Percentiles rank a stretch among this genome's conserved stretches.
Evolutionary conservation across 2,329 filamentous ascomycete genomes (phyloP).

Genomic region (Claviceps cyperi): DNA sequence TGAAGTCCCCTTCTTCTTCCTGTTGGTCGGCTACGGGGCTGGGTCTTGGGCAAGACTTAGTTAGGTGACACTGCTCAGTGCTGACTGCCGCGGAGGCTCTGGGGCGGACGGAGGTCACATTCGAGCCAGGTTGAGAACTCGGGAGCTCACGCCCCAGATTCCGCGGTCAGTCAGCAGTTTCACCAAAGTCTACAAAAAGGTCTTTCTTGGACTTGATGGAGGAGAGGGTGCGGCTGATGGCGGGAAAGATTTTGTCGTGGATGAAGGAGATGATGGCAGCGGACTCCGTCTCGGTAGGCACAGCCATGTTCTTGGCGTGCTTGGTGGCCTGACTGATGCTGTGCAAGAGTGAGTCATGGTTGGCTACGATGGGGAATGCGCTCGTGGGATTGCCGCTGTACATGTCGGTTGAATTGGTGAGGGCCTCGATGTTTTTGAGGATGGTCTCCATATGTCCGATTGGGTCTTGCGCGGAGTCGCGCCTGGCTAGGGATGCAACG

Average conservation of each 20-base stretch:
- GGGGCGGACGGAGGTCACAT: no score
- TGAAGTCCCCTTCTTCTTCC: no score
- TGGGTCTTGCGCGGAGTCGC: not conserved
- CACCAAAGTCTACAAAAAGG: no score
- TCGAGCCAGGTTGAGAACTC: no score
- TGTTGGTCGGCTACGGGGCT: no score
- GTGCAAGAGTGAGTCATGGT: not conserved
- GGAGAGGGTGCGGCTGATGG: not conserved
- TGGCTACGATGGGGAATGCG: not conserved
- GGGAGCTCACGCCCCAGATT: no score
- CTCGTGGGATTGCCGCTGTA: not conserved
- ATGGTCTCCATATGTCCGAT: not conserved
- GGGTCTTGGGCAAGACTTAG: no score
- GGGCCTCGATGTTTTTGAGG: not conserved
- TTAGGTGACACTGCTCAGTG: no score
- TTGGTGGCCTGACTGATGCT: not conserved
- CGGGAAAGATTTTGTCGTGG: not conserved
- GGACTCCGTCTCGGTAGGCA: not conserved
- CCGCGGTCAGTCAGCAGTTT: no score
- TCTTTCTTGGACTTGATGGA: not conserved
- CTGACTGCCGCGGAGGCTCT: no score
- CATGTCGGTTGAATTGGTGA: not conserved
- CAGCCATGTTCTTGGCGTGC: not conserved
- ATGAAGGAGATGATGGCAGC: not conserved
- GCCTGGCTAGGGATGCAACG: not conserved